Evolutionary conservation across 2,329 filamentous ascomycete genomes (phyloP), one percentile per base, ranked within the genome.

Genomic region (Aspergillus arachidicola): DNA sequence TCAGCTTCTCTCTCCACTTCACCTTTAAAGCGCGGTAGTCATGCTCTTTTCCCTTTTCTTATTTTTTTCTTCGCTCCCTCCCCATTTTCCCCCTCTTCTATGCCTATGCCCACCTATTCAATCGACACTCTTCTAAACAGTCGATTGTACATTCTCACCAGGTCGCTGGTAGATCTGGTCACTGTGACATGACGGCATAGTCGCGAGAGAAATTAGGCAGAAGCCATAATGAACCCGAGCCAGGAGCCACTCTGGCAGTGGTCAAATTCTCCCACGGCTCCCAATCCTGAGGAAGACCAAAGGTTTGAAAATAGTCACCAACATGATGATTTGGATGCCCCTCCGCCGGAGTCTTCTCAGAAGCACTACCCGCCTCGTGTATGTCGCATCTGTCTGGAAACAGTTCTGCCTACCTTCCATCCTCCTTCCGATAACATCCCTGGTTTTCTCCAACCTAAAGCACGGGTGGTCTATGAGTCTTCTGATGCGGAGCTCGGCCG

Each of bases 351-450:
- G 21, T 72, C 72, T 58, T 70, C 73, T 21, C 72, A 76, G 60
- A 81, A 72, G 57, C 85, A 87, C 65, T 94, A 92, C 76, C 86
- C 87, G 43, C 85, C 91, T 30, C 86, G 93, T 68, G 91, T 88
- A 65, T 98, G 94, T 78, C 90, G 94, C 62, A 97, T 98, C 67
- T 98, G 94, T 75, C 83, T 97, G 46, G 94, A 97, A 68, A 83
- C 83, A 64, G 84, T 91, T 28, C 79, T 81, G 63, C 86, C 89
- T 36, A 88, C 86, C n/a, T 86, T 86, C 66, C 81, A 86, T 66
- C 78, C 82, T 46, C 80, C 83, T 16, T 81, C 83, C 12, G 83
- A 86, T 62, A 82, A 80, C 62, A 71, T 88, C 26, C 85, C 87
- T 28, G 81, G 81, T 28, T 83, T 88, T 58, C 77, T 91, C 50